These are phyloP conservation scores for Tremellales sp. DNA, from an alignment of 1,284 basidiomycete species.

Conservation along the genomic window DNA sequence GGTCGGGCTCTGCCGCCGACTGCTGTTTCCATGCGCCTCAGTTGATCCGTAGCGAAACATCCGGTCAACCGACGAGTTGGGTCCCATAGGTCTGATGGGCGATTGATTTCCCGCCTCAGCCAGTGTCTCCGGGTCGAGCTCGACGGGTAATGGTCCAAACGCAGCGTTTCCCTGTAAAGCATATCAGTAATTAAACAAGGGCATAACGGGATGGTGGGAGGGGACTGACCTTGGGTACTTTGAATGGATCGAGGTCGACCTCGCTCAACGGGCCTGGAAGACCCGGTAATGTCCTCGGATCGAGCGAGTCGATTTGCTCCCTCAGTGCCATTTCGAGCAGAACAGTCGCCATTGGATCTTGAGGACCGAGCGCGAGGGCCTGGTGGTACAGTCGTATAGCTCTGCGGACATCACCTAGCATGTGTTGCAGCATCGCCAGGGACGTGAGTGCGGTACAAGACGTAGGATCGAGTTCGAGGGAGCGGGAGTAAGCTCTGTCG, in stretches of 20 bases:
- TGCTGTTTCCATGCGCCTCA: background rate
- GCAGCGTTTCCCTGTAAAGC: slow-evolving; percentile 28
- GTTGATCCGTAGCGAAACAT: too few species aligned
- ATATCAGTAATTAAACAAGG: too few species aligned
- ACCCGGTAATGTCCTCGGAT: slow-evolving; percentile 36
- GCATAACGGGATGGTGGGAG: background rate
- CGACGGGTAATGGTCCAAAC: slow-evolving; percentile 36
- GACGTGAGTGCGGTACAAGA: slow-evolving; percentile 73
- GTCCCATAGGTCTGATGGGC: slow-evolving; percentile 1
- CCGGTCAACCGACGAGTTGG: too few species aligned
- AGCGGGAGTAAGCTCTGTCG: slow-evolving; percentile 64
- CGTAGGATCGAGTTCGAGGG: slow-evolving; percentile 74
- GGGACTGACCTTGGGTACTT: slow-evolving; percentile 28
- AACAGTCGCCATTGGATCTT: slow-evolving; percentile 79
- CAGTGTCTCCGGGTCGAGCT: slow-evolving; percentile 25
- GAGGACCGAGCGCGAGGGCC: slow-evolving; percentile 77
- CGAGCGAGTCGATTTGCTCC: slow-evolving; percentile 42
- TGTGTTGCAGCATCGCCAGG: slow-evolving; percentile 76
- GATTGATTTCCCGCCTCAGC: slow-evolving; percentile 26
- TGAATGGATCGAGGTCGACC: slow-evolving; percentile 40
- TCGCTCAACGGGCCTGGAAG: slow-evolving; percentile 33
- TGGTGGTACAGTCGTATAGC: slow-evolving; percentile 87
- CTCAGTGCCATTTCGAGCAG: slow-evolving; percentile 76
- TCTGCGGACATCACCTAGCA: slow-evolving; percentile 64
- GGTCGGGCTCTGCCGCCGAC: background rate